Percentiles rank a stretch among this genome's conserved stretches.
Conservation (phyloP, 495 filamentous ascomycete genomes). For the Astrothelium subdiscretum region DNA sequence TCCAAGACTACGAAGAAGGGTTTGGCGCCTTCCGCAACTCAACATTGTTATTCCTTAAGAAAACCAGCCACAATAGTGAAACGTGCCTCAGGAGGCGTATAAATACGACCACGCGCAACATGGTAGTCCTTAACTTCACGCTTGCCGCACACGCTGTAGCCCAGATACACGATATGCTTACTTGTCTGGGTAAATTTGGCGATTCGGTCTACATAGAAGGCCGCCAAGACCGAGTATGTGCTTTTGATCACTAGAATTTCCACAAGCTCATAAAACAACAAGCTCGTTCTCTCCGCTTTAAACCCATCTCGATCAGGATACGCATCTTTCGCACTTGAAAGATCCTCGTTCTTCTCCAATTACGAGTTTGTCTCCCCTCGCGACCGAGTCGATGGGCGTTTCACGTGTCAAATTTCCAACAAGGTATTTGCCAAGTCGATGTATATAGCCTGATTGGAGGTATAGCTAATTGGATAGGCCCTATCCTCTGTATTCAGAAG, state of each 20-base stretch:
- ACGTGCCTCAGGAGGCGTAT: neutral
- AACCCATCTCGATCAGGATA: constrained; percentile 94
- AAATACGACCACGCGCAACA: constrained; percentile 26
- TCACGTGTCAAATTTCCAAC: constrained; percentile 63
- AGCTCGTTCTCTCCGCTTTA: constrained; percentile 73
- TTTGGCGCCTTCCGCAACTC: too few relatives aligned
- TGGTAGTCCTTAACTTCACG: constrained; percentile 68
- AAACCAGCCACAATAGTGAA: neutral
- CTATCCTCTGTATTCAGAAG: constrained; percentile 66
- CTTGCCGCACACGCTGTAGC: constrained; percentile 62
- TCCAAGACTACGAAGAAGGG: too few relatives aligned
- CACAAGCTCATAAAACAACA: constrained; percentile 9
- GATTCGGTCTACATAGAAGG: constrained; percentile 84
- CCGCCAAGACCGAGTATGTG: constrained; percentile 52
- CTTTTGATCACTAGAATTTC: neutral
- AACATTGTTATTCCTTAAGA: too few relatives aligned
- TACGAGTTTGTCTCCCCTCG: constrained; percentile 50
- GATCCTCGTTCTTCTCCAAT: constrained; percentile 64
- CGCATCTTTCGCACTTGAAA: constrained; percentile 64
- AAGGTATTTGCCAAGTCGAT: constrained; percentile 37
- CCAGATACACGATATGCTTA: constrained; percentile 69
- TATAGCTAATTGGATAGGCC: constrained; percentile 34
- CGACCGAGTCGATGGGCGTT: constrained; percentile 37
- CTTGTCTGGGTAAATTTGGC: constrained; percentile 84
- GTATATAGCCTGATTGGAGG: neutral